Evolutionary conservation across 2,329 filamentous ascomycete species (phyloP), one percentile per base, ranked within the genome.

Genomic region (Thyridium curvatum): DNA sequence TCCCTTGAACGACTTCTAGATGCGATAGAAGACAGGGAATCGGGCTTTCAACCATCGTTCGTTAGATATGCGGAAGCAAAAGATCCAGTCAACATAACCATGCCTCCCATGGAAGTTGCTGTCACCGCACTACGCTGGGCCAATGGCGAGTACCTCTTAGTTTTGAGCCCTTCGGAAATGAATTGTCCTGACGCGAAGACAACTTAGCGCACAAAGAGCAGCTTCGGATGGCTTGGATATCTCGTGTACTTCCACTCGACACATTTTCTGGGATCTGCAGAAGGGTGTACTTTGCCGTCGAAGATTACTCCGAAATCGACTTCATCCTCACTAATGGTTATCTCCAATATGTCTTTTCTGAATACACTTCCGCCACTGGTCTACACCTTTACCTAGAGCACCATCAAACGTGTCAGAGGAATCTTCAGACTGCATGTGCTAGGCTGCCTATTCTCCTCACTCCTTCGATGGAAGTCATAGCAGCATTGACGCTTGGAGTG

Each of bases 271-370:
- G 59, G 3, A 50, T 56, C 9, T 60, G 58, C 32, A 51, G 48
- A 18, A 58, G 55, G 41, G 49, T 65, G 8, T 64, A 60, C 39
- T 65, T 65, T 34, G 53, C 57, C 1, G 39, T 60, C 4, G 52
- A 60, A 8, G 51, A 54, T 5, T 54, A 62, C 37, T 52, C 41
- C 0, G 49, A 59, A 12, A 35, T 55, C 3, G 59, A 63, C 10
- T 52, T 59, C 7, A 52, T 64, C 2, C 49, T 65, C 2, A 54
- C 60, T 1, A 64, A 60, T 36, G 53, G 58, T 3, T 63, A 54
- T 21, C 38, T 65, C 3, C 56, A 54, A 4, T 62, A 59, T 33
- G 18, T 62, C 3, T 64, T 63, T 42, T 46, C 49, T 1, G 60
- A 60, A 33, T 50, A 64, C 38, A 48, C 50, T 1, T 43, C 50